A percentile compares a stretch with the other conserved stretches of the same genome.
Evolutionary conservation across 1,284 basidiomycete genomes (phyloP).

Genomic region (Trichosporon ovoides): DNA sequence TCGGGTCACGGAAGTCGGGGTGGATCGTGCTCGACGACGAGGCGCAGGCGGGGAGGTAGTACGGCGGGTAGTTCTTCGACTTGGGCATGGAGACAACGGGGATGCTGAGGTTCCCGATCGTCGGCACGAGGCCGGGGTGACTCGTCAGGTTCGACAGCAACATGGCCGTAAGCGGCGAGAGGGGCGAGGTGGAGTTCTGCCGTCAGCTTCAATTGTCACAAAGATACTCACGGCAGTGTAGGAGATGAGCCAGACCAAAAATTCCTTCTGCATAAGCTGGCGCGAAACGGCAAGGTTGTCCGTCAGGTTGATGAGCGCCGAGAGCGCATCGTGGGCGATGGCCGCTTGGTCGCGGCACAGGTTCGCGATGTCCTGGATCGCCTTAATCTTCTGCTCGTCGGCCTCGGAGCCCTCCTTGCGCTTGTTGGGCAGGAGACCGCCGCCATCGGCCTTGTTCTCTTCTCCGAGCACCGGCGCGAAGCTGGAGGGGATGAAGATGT

Average conservation of each 20-base stretch:
- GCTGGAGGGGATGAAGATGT: constrained; percentile 61
- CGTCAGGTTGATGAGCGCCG: constrained; percentile 87
- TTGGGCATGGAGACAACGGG: constrained; percentile 55
- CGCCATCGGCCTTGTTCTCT: constrained; percentile 1
- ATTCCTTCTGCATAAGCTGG: constrained; percentile 66
- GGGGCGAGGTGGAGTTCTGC: constrained; percentile 76
- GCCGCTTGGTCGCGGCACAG: constrained; percentile 82
- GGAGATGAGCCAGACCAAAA: constrained; percentile 77
- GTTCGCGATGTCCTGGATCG: constrained; percentile 62
- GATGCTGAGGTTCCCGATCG: constrained; percentile 64
- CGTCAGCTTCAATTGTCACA: no score
- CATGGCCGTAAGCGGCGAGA: constrained; percentile 94
- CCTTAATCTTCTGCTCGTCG: constrained; percentile 61
- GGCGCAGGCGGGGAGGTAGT: constrained; percentile 67
- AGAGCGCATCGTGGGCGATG: constrained; percentile 91
- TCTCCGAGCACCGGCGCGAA: constrained; percentile 42
- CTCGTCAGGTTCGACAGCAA: constrained; percentile 89
- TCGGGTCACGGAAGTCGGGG: constrained; percentile 42
- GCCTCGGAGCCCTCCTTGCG: constrained; percentile 49
- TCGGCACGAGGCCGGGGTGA: constrained; percentile 63
- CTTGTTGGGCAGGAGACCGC: constrained; percentile 43
- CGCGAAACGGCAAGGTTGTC: constrained; percentile 70
- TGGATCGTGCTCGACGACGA: constrained; percentile 60
- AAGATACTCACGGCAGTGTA: constrained; percentile 81
- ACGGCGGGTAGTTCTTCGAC: constrained; percentile 51